These are phyloP conservation scores for Colletotrichum sp. DNA, from an alignment of 2,329 filamentous ascomycete species.

Conservation along the genomic window DNA sequence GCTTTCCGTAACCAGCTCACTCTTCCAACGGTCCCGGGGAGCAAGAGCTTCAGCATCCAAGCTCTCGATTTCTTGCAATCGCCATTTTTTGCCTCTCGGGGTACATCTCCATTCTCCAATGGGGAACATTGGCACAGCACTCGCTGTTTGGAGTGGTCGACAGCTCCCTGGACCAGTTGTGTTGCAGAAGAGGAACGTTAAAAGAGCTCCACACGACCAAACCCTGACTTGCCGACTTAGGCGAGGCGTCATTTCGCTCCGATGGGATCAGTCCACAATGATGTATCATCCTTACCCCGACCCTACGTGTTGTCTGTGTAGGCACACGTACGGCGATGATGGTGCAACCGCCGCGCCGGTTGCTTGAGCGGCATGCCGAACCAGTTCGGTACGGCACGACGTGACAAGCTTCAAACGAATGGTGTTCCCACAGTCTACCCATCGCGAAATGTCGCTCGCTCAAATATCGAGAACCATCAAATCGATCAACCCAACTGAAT, in stretches of 20 bases:
- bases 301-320: not conserved
- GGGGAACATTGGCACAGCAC: not conserved
- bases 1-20: not conserved
- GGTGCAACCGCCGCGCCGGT: not conserved
- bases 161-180: not conserved
- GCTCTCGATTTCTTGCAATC: not conserved
- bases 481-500: not conserved
- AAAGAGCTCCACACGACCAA: conserved; percentile 6
- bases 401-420: not conserved
- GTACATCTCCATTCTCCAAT: not conserved
- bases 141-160: not conserved
- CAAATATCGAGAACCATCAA: not conserved
- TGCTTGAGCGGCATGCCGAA: not conserved
- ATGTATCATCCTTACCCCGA: conserved; percentile 16
- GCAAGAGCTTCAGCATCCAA: not conserved
- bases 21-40: not conserved
- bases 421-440: not conserved
- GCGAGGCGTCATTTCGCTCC: conserved; percentile 24
- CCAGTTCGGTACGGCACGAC: not conserved
- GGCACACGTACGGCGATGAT: not conserved
- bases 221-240: conserved; percentile 20
- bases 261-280: conserved; percentile 23
- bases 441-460: not conserved
- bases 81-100: not conserved
- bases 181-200: conserved; percentile 7